Base-by-base conservation (phyloP, 202 grass and related monocot genomes). In the Hordeum pubiflorum region DNA sequence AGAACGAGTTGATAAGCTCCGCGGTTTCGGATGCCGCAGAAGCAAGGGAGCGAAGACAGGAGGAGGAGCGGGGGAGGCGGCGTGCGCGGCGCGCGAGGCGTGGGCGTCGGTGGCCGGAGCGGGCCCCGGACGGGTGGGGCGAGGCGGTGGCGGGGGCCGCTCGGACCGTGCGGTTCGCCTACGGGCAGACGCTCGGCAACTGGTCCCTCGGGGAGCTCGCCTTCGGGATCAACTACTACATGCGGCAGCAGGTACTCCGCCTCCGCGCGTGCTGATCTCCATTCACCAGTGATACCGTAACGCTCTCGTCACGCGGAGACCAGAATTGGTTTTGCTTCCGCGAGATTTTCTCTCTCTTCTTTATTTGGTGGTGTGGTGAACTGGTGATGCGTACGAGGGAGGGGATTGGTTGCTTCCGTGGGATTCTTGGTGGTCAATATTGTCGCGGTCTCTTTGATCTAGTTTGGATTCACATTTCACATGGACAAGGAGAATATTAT, bases 181-280 rank as follows among this genome's bases (percentile, higher is more conserved):
- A 88, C 82, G 77, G 68, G 7, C 84, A 97, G 85, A 97, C 93
- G 58, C 86, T 97, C 24, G 93, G 88, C 57, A 91, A 84, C 81
- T 97, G 93, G 93, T 58, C 93, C 39, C 88, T 97, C 69, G 93
- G 93, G 20, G 93, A 97, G 72, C 61, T 97, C 76, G 89, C 88
- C 80, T 97, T 97, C 80, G 93, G 93, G 46, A 83, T 97, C 82
- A 97, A 91, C 60, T 91, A 93, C 84, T 87, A 87, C 69, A 93
- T 97, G 91, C 85, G 89, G 44, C 93, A 97, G 80, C 90, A 97
- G 90, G 46, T 50, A 50, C 14, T 50, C 46, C 46, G 46, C 46
- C 14, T 50, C 46, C 46, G 46, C 46, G 5, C 46, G 46, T 50
- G 46, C 46, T 50, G 46, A 48, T 48, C 44, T 6, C 44, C 44